Percentiles rank a stretch among this genome's conserved stretches.
Conservation (phyloP, 176 grass and related monocot genomes). For the Eragrostis nindensis region DNA sequence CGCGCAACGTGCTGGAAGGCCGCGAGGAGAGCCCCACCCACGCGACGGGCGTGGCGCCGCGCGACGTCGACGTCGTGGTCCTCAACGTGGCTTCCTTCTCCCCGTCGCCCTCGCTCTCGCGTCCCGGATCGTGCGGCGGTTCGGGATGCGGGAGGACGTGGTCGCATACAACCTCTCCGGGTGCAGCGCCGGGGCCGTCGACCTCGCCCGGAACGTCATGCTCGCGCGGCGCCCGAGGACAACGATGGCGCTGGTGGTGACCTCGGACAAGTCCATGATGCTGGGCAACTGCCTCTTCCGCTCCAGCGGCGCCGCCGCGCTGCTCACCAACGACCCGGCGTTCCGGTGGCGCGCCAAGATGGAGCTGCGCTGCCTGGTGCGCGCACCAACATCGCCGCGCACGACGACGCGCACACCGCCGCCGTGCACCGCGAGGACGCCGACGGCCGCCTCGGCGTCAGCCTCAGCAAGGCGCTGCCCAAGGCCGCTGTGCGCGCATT, state of each 20-base stretch:
- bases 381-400: slow-evolving; percentile 58
- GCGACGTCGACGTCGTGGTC: slow-evolving; percentile 68
- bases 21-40: too few relatives aligned
- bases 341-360: too few relatives aligned
- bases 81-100: slow-evolving; percentile 74
- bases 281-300: too few relatives aligned
- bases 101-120: slow-evolving; percentile 58
- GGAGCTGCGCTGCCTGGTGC: too few relatives aligned
- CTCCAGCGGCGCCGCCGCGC: too few relatives aligned
- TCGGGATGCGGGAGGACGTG: slow-evolving; percentile 74
- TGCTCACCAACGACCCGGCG: too few relatives aligned
- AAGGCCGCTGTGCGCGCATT: slow-evolving; percentile 88
- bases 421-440: slow-evolving; percentile 78
- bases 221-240: too few relatives aligned
- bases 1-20: too few relatives aligned
- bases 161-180: slow-evolving; percentile 71
- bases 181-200: slow-evolving; percentile 67
- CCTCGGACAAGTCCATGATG: too few relatives aligned
- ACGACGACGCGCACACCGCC: slow-evolving; percentile 65
- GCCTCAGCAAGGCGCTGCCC: slow-evolving; percentile 87
- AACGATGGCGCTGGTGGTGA: too few relatives aligned
- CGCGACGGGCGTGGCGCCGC: too few relatives aligned
- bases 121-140: slow-evolving; percentile 44
- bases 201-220: slow-evolving; percentile 57
- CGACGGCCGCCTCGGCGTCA: slow-evolving; percentile 67